phyloP scores from a whole-genome alignment of 2,329 filamentous ascomycete species.

The Tolypocladium tropicale region DNA sequence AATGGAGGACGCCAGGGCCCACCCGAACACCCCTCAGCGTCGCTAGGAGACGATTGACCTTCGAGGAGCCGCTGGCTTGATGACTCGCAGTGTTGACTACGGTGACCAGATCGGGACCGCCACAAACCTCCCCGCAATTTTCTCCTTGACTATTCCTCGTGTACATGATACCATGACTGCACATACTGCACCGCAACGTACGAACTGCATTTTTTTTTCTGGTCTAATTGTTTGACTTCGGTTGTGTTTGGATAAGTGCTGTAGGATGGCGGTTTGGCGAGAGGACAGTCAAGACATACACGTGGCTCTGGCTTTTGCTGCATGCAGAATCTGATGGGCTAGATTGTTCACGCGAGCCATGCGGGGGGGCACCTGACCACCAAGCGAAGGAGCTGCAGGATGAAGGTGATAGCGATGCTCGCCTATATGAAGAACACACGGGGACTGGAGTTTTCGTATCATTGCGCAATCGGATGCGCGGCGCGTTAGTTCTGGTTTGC shows the following conservation, averaged over 20 bases:
- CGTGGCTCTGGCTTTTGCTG: not conserved
- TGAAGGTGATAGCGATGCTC: not conserved
- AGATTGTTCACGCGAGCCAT: not conserved
- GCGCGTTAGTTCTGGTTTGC: not conserved
- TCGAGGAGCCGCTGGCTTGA: slow-evolving; percentile 51
- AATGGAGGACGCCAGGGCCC: slow-evolving; percentile 71
- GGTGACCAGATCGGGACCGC: not conserved
- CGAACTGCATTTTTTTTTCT: not conserved
- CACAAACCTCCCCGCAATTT: slow-evolving; percentile 3
- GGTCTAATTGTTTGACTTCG: not conserved
- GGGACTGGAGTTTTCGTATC: not conserved
- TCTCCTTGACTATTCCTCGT: slow-evolving; percentile 12
- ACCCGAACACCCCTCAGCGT: slow-evolving; percentile 53
- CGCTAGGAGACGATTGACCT: slow-evolving; percentile 68
- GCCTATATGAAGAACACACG: not conserved
- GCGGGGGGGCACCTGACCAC: not conserved
- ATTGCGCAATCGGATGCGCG: not conserved
- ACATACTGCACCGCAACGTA: slow-evolving; percentile 13
- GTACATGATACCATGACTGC: slow-evolving; percentile 27
- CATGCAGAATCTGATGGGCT: not conserved
- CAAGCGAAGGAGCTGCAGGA: not conserved
- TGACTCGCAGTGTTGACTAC: not conserved
- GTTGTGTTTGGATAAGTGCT: not conserved
- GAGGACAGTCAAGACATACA: not conserved
- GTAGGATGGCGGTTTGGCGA: not conserved